Evolutionary conservation across 306 rosid genomes (phyloP).

Genomic region (Dryas drummondii): DNA sequence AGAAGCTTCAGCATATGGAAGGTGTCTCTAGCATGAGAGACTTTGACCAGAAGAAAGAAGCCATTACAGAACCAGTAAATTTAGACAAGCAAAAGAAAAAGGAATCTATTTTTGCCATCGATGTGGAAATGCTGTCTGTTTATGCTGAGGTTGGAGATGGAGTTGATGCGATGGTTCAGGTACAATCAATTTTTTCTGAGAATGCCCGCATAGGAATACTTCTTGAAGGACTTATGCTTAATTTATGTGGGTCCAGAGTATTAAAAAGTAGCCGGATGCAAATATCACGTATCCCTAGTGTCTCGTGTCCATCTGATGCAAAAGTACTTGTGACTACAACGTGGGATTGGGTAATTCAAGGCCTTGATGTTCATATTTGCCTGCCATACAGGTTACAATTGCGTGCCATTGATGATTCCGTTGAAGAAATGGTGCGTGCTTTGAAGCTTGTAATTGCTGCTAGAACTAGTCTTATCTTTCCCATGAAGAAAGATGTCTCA

Average conservation of each 20-base stretch:
- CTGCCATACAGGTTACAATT: conserved; percentile 90
- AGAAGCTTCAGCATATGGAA: conserved; percentile 54
- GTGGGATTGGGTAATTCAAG: conserved; percentile 98
- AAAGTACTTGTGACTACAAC: conserved; percentile 49
- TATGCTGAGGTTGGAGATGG: conserved; percentile 94
- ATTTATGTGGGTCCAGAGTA: conserved; percentile 75
- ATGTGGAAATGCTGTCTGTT: conserved; percentile 81
- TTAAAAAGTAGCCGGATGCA: conserved; percentile 97
- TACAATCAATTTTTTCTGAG: conserved; percentile 97
- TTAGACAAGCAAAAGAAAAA: conserved; percentile 73
- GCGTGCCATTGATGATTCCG: conserved; percentile 94
- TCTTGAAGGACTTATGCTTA: conserved; percentile 87
- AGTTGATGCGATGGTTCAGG: conserved; percentile 82
- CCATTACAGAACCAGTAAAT: conserved; percentile 45
- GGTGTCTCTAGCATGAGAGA: conserved; percentile 41
- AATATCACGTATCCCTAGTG: conserved; percentile 84
- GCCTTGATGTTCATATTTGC: conserved; percentile 85
- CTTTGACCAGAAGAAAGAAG: conserved; percentile 56
- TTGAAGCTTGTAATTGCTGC: conserved; percentile 81
- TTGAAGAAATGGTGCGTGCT: conserved; percentile 92
- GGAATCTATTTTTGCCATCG: conserved; percentile 91
- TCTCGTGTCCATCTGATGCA: conserved; percentile 53
- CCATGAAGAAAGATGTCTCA: conserved; percentile 66
- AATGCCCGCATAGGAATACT: conserved; percentile 95
- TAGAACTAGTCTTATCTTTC: conserved; percentile 77